Base-by-base conservation (phyloP, 2,329 filamentous ascomycete species). In the Ilyonectria robusta region DNA sequence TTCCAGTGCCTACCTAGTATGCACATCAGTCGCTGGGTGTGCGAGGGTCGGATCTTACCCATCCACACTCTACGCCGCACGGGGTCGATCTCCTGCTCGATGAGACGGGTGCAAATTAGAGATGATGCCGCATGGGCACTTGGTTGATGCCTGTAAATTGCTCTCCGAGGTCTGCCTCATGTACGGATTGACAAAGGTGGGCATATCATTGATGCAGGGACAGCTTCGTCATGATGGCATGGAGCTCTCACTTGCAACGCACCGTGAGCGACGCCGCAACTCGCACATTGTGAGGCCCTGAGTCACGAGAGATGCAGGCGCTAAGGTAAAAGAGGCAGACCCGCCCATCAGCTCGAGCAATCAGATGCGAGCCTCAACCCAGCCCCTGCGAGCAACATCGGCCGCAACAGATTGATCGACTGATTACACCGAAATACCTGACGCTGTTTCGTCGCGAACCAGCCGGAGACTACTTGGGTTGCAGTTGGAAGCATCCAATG, bases 341-440 rank as follows among this genome's bases (percentile, higher is more conserved):
- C 72, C 72, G 71, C 71, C 50, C 31, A 55, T 59, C 66, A 67
- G 44, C 67, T 63, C 23, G 58, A 65, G 70, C 72, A 75, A 74
- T 72, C 72, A 72, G 65, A 69, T 65, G 67, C 40, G 62, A 57
- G 50, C 47, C 65, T 65, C 50, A 37, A 47, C 40, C 35, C 58
- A 35, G 61, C 69, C 67, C 69, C 67, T 71, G 69, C 67, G 60
- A 65, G 64, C 59, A 67, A 58, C 67, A 66, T 67, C 57, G 47
- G 66, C 54, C 50, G 61, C 65, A 67, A 65, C 64, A 62, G 66
- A 69, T 71, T 75, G 73, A 75, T 75, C 70, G 73, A 75, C 73
- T 75, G 71, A 75, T 75, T 71, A 65, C 65, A 57, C 62, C 62
- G 65, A 69, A 67, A 71, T 72, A 72, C 63, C 61, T 69, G 72